A percentile compares a stretch with the other conserved stretches of the same genome.
Conservation (phyloP, 2,329 filamentous ascomycete genomes). For the Orbilia javanica region DNA sequence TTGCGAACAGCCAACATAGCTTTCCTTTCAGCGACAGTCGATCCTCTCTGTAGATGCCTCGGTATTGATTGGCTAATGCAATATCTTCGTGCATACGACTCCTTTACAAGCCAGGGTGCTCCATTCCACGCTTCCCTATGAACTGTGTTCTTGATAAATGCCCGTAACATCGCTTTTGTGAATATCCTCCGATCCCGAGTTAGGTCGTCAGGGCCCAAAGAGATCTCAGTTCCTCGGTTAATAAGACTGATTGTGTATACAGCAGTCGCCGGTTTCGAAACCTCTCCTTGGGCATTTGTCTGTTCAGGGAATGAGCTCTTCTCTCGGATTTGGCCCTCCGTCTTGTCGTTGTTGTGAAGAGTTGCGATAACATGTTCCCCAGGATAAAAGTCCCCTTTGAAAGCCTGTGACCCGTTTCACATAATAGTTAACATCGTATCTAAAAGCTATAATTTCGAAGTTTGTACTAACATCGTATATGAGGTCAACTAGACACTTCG, state of each 20-base stretch:
- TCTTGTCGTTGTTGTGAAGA: conserved; percentile 75
- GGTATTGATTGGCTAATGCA: conserved; percentile 90
- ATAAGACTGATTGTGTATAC: conserved; percentile 84
- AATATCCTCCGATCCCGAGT: conserved; percentile 90
- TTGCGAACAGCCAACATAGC: conserved; percentile 77
- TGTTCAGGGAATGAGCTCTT: conserved; percentile 80
- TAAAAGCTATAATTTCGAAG: conserved; percentile 12
- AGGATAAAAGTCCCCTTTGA: conserved; percentile 90
- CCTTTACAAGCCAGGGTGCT: conserved; percentile 96
- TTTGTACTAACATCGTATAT: conserved; percentile 71
- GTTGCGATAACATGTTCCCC: conserved; percentile 84
- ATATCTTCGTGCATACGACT: conserved; percentile 83
- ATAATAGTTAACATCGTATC: neutral
- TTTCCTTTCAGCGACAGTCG: conserved; percentile 81
- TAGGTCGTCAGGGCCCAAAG: conserved; percentile 72
- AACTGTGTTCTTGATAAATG: conserved; percentile 96
- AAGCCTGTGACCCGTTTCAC: conserved; percentile 68
- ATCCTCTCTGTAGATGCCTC: conserved; percentile 82
- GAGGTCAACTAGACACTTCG: conserved; percentile 70
- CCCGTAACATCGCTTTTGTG: conserved; percentile 91
- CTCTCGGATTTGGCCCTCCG: conserved; percentile 82
- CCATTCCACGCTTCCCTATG: conserved; percentile 91
- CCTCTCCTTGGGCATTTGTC: conserved; percentile 63
- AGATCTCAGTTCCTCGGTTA: conserved; percentile 77
- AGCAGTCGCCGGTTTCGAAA: conserved; percentile 75